phyloP scores from a whole-genome alignment of 352 stramenopile genomes.

The Pilasporangium apinafurcum region DNA sequence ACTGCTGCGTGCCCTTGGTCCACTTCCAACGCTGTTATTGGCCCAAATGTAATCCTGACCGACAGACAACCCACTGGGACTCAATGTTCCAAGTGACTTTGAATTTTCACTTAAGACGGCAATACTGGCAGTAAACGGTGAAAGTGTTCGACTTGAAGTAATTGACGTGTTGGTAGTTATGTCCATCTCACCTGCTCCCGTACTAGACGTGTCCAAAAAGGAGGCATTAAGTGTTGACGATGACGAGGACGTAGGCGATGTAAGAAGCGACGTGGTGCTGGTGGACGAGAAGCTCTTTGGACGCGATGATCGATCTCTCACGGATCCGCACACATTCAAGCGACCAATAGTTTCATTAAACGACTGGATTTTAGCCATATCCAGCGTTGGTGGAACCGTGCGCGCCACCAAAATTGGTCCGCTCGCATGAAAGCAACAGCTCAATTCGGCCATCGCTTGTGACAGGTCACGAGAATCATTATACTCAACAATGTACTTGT shows the following conservation, averaged over 20 bases:
- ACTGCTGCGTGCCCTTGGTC: slow-evolving; percentile 22
- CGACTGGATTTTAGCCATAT: slow-evolving; percentile 54
- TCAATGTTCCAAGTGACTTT: too few relatives aligned
- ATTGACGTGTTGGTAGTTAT: too few relatives aligned
- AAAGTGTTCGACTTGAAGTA: too few relatives aligned
- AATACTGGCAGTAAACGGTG: too few relatives aligned
- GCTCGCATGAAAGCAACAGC: slow-evolving; percentile 16
- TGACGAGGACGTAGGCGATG: slow-evolving; percentile 56
- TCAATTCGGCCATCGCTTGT: slow-evolving; percentile 30
- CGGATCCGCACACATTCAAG: background rate
- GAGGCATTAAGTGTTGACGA: slow-evolving; percentile 54
- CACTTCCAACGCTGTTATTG: too few relatives aligned
- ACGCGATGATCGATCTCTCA: slow-evolving; percentile 3
- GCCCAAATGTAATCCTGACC: too few relatives aligned
- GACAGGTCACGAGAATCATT: slow-evolving; percentile 56
- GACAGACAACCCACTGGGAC: too few relatives aligned
- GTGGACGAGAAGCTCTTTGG: slow-evolving; percentile 64
- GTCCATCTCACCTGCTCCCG: too few relatives aligned
- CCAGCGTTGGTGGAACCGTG: slow-evolving; percentile 42
- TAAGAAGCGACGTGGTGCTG: slow-evolving; percentile 48
- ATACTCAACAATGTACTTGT: slow-evolving; percentile 69
- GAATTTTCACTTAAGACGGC: too few relatives aligned
- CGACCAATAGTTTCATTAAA: slow-evolving; percentile 48
- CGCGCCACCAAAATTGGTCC: slow-evolving; percentile 39
- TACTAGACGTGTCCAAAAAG: slow-evolving; percentile 35